Base-by-base conservation (phyloP, 108 stramenopile genomes). In the Mayamaea pseudoterrestris region DNA sequence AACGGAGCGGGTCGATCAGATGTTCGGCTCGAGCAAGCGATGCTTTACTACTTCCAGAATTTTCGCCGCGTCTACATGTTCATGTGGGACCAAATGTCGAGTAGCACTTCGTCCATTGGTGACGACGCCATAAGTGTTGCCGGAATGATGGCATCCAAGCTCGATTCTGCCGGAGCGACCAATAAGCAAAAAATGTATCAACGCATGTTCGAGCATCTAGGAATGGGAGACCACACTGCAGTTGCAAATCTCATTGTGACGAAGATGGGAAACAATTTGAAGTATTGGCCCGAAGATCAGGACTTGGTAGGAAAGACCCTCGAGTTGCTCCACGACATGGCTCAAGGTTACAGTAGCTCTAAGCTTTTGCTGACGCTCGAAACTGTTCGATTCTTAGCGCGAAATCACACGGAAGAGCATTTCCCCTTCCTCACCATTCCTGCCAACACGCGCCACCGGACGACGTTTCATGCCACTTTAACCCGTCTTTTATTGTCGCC, bases 201-300 rank as follows among this genome's bases (percentile, higher is more conserved):
- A 50, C 73, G 80, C 24, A 87, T 98, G 76, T 98, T 93, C 69
- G 94, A 95, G 30, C 71, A 77, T 51, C 68, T 98, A 68, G 93
- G 84, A 29, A 63, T 95, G 74, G 97, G 97, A 3, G 91, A 96
- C 54, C 93, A 96, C 57, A 90, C 90, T 25, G 79, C 60, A 24
- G 90, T 98, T 41, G 89, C 91, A 35, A 93, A 93, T 64, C 71
- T 94, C 1, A 89, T 98, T 50, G 89, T 96, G 27, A 95, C 86
- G 29, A 96, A 98, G 71, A 84, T 95, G 51, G 74, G 93, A 45
- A 95, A 93, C 59, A 95, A 95, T 63, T 77, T 98, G 39, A 95
- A 95, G 67, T 94, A 71, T 63, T 98, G 95, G 94, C 90, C 90
- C 3, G 85, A 88, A 35, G 76, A 90, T 12, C 55, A 89, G 41